phyloP scores from a whole-genome alignment of 345 rosid genomes.

The Sonneratia alba region DNA sequence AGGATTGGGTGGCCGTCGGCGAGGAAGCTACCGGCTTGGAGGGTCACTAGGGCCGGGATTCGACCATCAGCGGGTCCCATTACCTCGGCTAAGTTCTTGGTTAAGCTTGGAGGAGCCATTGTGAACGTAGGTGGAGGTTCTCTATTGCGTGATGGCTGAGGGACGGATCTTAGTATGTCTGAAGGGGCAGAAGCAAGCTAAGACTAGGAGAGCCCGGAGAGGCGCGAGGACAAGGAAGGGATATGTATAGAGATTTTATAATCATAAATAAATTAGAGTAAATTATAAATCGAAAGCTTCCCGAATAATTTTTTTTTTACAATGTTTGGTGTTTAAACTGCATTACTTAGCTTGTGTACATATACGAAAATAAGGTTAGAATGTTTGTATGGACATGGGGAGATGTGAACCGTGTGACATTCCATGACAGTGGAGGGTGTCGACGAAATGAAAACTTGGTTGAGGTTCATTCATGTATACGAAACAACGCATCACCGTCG shows the following conservation, averaged over 20 bases:
- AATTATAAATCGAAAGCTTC: too few relatives aligned
- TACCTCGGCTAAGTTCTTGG: slow-evolving; percentile 4
- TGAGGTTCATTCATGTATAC: neutral
- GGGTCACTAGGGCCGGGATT: neutral
- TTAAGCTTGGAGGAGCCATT: slow-evolving; percentile 26
- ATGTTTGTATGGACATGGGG: neutral
- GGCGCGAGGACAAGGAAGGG: too few relatives aligned
- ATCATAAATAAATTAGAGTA: too few relatives aligned
- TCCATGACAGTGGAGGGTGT: too few relatives aligned
- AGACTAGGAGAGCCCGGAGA: neutral
- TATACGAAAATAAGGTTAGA: too few relatives aligned
- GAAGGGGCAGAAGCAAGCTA: too few relatives aligned
- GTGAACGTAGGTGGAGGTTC: neutral
- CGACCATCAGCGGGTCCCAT: neutral
- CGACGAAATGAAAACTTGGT: neutral
- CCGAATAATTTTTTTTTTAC: too few relatives aligned
- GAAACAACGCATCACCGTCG: too few relatives aligned
- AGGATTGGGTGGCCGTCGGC: slow-evolving; percentile 3
- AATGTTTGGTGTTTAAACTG: too few relatives aligned
- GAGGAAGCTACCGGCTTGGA: slow-evolving; percentile 15
- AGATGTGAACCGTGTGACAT: neutral
- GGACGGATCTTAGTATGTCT: too few relatives aligned
- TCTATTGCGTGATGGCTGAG: neutral
- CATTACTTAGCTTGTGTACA: too few relatives aligned
- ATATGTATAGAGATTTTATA: too few relatives aligned